Evolutionary conservation across 2,329 filamentous ascomycete genomes (phyloP).

Genomic region (Ambrosiella beaveri): DNA sequence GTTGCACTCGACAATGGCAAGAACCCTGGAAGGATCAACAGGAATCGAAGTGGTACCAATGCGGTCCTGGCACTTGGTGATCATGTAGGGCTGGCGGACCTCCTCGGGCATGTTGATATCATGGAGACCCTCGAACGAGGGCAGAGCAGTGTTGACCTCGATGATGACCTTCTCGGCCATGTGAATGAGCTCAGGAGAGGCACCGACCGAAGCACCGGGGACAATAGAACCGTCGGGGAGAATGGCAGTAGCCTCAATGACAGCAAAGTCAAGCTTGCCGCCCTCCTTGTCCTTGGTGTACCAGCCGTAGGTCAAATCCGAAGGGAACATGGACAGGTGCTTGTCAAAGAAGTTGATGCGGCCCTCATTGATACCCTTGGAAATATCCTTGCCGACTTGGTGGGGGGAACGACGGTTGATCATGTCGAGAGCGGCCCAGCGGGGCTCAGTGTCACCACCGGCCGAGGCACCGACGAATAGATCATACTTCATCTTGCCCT

Average conservation of each 20-base stretch:
- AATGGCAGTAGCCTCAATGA: constrained; percentile 75
- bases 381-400: constrained; percentile 79
- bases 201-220: constrained; percentile 70
- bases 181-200: constrained; percentile 70
- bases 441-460: constrained; percentile 76
- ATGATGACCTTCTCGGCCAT: constrained; percentile 89
- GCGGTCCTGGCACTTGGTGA: constrained; percentile 71
- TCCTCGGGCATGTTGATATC: constrained; percentile 86
- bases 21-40: constrained; percentile 66
- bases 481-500: constrained; percentile 71
- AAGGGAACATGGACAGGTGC: constrained; percentile 82
- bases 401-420: constrained; percentile 72
- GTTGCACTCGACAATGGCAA: constrained; percentile 70
- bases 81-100: constrained; percentile 64
- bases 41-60: constrained; percentile 73
- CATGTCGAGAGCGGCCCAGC: constrained; percentile 82
- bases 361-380: constrained; percentile 78
- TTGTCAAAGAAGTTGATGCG: constrained; percentile 89
- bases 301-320: constrained; percentile 63
- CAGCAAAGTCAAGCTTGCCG: constrained; percentile 63
- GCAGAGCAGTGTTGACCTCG: constrained; percentile 75
- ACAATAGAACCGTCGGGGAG: constrained; percentile 80
- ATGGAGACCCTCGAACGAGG: constrained; percentile 74
- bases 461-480: constrained; percentile 83
- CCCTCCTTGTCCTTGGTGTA: constrained; percentile 66